Percentiles rank a stretch among this genome's conserved stretches.
These are phyloP conservation scores for Silybum marianum DNA, from an alignment of 129 eudicot genomes.

Conservation along the genomic window DNA sequence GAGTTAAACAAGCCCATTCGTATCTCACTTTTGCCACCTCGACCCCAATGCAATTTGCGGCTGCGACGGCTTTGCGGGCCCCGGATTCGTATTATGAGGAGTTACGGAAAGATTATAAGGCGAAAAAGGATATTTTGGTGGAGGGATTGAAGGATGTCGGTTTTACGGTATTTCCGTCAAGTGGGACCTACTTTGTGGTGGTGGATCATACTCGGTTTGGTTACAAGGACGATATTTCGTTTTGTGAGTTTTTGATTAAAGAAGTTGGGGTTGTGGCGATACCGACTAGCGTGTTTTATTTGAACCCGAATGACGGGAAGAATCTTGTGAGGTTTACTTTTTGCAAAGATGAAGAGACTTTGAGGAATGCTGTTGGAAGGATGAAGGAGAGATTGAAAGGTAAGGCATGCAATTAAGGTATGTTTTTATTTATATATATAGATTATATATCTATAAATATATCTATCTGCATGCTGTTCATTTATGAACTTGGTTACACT, in stretches of 20 bases:
- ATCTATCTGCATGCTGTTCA: not conserved
- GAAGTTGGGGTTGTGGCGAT: constrained; percentile 99
- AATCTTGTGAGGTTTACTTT: constrained; percentile 91
- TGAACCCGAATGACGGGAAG: constrained; percentile 88
- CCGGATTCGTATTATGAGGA: constrained; percentile 82
- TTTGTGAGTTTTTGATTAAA: constrained; percentile 89
- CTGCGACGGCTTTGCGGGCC: constrained; percentile 69
- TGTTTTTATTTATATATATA: not conserved
- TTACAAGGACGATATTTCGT: constrained; percentile 69
- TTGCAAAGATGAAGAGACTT: constrained; percentile 94
- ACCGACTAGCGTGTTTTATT: constrained; percentile 94
- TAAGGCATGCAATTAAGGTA: constrained; percentile 26
- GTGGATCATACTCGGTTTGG: constrained; percentile 95
- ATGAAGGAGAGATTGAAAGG: constrained; percentile 70
- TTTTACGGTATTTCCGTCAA: constrained; percentile 81
- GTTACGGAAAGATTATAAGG: constrained; percentile 62
- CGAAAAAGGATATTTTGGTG: constrained; percentile 79
- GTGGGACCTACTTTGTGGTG: constrained; percentile 95
- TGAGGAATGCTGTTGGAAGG: constrained; percentile 81
- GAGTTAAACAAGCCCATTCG: constrained; percentile 90
- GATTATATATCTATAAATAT: not conserved
- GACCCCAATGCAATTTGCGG: constrained; percentile 94
- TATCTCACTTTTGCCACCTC: constrained; percentile 93
- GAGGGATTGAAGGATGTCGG: constrained; percentile 85
- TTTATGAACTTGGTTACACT: not conserved